phyloP scores from a whole-genome alignment of 163 green algal genomes.

The Coccomyxa subellipsoidea region DNA sequence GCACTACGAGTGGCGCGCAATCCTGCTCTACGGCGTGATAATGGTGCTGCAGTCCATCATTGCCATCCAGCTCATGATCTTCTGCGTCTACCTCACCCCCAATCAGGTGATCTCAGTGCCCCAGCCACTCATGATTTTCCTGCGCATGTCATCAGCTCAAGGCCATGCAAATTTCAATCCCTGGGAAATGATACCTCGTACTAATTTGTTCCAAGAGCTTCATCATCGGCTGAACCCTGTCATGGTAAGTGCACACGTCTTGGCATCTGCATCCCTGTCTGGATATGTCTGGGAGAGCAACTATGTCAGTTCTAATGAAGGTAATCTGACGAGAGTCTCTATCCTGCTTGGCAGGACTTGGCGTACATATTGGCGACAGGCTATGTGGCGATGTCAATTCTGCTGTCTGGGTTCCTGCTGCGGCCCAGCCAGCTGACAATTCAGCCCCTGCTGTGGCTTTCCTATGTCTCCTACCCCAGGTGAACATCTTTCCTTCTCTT shows the following conservation, averaged over 20 bases:
- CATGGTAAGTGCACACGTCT: no score
- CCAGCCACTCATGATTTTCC: background rate
- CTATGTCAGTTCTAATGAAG: no score
- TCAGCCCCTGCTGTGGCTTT: conserved; percentile 7
- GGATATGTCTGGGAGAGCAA: no score
- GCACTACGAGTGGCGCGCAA: background rate
- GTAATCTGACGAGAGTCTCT: background rate
- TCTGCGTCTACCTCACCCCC: conserved; percentile 7
- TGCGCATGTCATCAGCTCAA: no score
- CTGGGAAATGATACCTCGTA: no score
- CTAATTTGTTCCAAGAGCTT: no score
- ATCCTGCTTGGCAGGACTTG: conserved; percentile 11
- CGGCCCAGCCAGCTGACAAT: conserved; percentile 15
- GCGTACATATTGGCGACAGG: conserved; percentile 25
- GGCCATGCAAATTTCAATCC: no score
- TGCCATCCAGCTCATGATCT: conserved; percentile 8
- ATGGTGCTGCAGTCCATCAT: conserved; percentile 8
- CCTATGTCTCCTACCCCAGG: conserved; percentile 18
- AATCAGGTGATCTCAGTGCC: background rate
- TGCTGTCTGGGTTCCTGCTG: conserved; percentile 26
- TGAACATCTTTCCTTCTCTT: background rate
- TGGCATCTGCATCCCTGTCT: no score
- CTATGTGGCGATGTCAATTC: conserved; percentile 23
- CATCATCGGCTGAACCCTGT: no score
- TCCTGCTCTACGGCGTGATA: background rate